A percentile compares a stretch with the other conserved stretches of the same genome.
Evolutionary conservation across 1,284 basidiomycete species (phyloP).

Genomic region (Mycena sp.): DNA sequence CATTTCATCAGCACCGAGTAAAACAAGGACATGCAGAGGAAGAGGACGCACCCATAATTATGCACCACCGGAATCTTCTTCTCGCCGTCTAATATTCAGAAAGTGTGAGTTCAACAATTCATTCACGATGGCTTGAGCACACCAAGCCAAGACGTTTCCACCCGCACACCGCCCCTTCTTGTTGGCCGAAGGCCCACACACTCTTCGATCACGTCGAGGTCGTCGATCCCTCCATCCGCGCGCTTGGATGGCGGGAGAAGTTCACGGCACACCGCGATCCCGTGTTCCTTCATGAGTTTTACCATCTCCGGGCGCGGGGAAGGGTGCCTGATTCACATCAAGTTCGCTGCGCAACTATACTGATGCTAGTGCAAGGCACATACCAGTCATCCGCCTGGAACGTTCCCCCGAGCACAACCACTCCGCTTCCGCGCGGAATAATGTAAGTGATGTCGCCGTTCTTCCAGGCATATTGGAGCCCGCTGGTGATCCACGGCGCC

Average conservation of each 20-base stretch:
- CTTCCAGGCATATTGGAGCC: neutral
- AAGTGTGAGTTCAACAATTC: neutral
- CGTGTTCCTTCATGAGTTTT: constrained; percentile 3
- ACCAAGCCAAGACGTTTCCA: constrained; percentile 1
- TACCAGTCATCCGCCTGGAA: constrained; percentile 15
- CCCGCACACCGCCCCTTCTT: constrained; percentile 2
- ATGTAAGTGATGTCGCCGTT: constrained; percentile 1
- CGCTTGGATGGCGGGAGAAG: constrained; percentile 4
- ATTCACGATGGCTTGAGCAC: neutral
- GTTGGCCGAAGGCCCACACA: constrained; percentile 12
- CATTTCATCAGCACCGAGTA: neutral
- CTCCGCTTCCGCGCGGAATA: constrained; percentile 13
- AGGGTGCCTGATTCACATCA: neutral
- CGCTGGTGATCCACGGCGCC: constrained; percentile 71
- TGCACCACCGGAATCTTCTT: constrained; percentile 9
- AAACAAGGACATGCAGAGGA: neutral
- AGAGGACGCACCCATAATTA: constrained; percentile 13
- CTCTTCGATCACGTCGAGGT: constrained; percentile 13
- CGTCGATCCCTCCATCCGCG: neutral
- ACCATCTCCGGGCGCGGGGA: constrained; percentile 16
- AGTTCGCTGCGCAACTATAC: neutral
- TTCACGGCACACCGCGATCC: neutral
- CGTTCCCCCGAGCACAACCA: constrained; percentile 12
- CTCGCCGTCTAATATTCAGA: neutral
- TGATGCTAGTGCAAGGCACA: neutral